Conservation (phyloP, 2,329 filamentous ascomycete genomes). For the Elsinoe perseae region DNA sequence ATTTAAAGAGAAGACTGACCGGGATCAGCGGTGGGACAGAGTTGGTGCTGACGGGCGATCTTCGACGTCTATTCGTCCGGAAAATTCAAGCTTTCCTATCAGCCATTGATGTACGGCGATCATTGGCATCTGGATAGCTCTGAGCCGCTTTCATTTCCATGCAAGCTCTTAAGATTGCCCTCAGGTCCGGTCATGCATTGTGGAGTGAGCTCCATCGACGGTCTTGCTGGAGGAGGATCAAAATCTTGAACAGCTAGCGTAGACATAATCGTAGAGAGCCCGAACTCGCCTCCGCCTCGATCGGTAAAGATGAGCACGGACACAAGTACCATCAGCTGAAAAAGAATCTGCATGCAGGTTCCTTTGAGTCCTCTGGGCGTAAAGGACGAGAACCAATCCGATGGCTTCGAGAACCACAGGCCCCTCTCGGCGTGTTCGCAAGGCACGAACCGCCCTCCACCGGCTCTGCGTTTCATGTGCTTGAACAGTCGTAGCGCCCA, state of each 20-base stretch:
- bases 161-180: no score
- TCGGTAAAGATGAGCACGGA: no score
- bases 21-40: not conserved
- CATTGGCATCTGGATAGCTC: not conserved
- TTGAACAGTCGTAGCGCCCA: not conserved
- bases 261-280: no score
- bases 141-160: not conserved
- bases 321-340: not conserved
- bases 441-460: not conserved
- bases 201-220: no score
- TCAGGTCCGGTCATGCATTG: no score
- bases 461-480: constrained; percentile 3
- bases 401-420: not conserved
- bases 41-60: not conserved
- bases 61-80: not conserved
- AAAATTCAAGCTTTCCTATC: not conserved
- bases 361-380: not conserved
- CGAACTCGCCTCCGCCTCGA: no score
- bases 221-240: no score
- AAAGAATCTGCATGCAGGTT: not conserved
- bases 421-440: not conserved
- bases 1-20: not conserved
- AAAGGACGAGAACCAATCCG: not conserved
- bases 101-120: not conserved
- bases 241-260: no score